These are phyloP conservation scores for Cyclotella kingstonii DNA, from an alignment of 108 stramenopile species.

Conservation along the genomic window DNA sequence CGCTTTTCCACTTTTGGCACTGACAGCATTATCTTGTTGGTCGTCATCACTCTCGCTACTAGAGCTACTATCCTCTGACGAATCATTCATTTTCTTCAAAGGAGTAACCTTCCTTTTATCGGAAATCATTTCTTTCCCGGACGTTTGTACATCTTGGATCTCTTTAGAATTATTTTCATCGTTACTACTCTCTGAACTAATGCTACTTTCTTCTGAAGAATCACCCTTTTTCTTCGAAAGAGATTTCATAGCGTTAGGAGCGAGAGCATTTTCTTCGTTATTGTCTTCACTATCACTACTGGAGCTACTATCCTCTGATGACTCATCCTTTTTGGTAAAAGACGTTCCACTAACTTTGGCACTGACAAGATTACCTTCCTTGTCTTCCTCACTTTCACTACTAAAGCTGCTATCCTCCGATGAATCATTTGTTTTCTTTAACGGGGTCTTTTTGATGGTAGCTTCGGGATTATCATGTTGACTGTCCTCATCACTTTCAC, in stretches of 20 bases:
- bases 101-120: no score
- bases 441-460: background rate
- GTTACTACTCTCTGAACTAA: slow-evolving; percentile 1
- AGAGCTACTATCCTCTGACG: no score
- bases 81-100: no score
- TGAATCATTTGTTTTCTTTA: background rate
- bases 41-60: no score
- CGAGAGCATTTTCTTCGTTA: slow-evolving; percentile 5
- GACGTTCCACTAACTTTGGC: background rate
- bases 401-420: slow-evolving; percentile 13
- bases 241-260: slow-evolving; percentile 4
- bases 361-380: background rate
- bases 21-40: no score
- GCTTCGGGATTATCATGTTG: slow-evolving; percentile 9
- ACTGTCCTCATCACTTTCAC: background rate
- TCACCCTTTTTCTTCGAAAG: slow-evolving; percentile 7
- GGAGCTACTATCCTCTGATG: slow-evolving; percentile 5
- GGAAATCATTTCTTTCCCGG: no score
- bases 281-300: slow-evolving; percentile 18
- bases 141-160: background rate
- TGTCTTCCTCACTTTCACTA: background rate
- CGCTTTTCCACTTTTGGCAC: no score
- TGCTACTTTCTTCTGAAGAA: slow-evolving; percentile 10
- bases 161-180: slow-evolving; percentile 4
- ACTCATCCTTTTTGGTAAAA: slow-evolving; percentile 21